Evolutionary conservation across 768 basidiomycete genomes (phyloP).

Genomic region (Cystofilobasidium macerans): DNA sequence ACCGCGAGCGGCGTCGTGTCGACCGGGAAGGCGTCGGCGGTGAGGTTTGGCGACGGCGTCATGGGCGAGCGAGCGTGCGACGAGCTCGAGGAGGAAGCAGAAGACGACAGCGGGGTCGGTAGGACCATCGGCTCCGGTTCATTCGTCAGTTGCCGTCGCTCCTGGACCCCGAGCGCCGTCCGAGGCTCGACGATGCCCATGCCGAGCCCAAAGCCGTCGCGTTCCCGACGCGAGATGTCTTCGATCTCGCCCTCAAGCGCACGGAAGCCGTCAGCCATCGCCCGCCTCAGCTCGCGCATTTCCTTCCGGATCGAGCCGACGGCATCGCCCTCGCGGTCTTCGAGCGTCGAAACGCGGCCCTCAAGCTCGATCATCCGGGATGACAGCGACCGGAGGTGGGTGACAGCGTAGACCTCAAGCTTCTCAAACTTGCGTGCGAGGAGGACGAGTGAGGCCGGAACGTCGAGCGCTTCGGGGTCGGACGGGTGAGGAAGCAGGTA

Average conservation of each 20-base stretch:
- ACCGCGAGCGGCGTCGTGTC: neutral
- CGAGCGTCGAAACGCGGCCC: neutral
- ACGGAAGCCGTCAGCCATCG: neutral
- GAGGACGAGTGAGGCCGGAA: neutral
- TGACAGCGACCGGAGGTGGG: neutral
- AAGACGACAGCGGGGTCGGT: neutral
- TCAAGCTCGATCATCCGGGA: slow-evolving; percentile 1
- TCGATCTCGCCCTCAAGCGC: slow-evolving; percentile 2
- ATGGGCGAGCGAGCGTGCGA: neutral
- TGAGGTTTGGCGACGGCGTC: neutral
- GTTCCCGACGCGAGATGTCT: neutral
- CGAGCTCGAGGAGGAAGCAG: neutral
- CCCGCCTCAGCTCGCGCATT: neutral
- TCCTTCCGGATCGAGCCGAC: neutral
- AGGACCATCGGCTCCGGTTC: neutral
- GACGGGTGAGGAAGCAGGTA: neutral
- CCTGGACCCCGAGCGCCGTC: neutral
- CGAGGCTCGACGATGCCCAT: neutral
- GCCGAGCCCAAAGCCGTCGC: neutral
- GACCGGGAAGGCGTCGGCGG: neutral
- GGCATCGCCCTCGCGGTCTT: neutral
- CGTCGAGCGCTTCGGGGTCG: neutral
- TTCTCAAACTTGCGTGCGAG: slow-evolving; percentile 11
- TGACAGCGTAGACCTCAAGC: slow-evolving; percentile 2
- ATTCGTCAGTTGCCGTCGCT: neutral